Evolutionary conservation across 2,329 filamentous ascomycete species (phyloP), one percentile per base, ranked within the genome.

Genomic region (Colletotrichum sp.): DNA sequence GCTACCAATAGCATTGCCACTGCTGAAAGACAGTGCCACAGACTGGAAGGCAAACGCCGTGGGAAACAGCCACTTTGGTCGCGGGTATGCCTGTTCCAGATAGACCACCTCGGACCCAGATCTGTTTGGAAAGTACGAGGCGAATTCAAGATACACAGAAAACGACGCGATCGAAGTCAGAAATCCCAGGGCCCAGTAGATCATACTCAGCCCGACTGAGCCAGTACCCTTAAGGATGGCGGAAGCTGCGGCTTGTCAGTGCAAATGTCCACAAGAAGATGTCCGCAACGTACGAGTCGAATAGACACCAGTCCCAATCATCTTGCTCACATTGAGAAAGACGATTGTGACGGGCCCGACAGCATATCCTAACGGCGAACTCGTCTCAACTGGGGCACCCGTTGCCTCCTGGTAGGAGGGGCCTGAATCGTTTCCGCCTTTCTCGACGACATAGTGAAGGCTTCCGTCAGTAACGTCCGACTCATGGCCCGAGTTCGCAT

Each of bases 31-130:
- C 4, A 94, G 84, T 3, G 92, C 81, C 3, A 94, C 91, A 0
- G 89, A 88, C 79, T 93, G 91, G 4, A 93, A 88, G 0, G 93
- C 92, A 80, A 93, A 94, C 0, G 91, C 86, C 0, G 90, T 90
- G 0, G 92, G 91, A 59, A 94, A 91, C 72, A 94, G 87, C 80
- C 91, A 93, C 69, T 87, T 89, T 0, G 93, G 93, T 1, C 91
- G 87, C 1, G 92, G 92, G 76, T 89, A 94, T 0, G 92, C 90
- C 79, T 94, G 93, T 78, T 94, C 92, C 0, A 94, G 87, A 77
- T 93, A 94, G 0, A 93, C 92, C 0, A 93, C 92, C 79, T 94
- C 92, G 0, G 89, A 89, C 0, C 92, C 92, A 1, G 90, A 93
- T 8, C 92, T 89, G 80, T 90, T 93, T 0, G 92, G 92, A 71